These are phyloP conservation scores for Barnettozyma pratensis DNA, from an alignment of 805 yeast genomes.

Conservation along the genomic window DNA sequence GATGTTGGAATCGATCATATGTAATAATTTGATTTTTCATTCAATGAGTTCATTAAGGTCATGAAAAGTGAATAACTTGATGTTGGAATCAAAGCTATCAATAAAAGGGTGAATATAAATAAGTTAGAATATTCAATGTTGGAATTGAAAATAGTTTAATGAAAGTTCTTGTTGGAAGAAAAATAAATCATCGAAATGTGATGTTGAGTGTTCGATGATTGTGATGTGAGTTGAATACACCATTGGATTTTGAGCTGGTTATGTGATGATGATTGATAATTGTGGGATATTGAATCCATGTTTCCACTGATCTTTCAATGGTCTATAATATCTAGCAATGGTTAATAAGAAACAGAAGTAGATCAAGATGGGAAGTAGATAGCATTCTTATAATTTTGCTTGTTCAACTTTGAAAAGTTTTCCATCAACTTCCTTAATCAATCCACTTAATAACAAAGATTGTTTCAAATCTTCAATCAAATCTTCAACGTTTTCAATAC, in stretches of 20 bases:
- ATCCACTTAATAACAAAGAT: conserved; percentile 67
- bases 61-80: conserved; percentile 4
- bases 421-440: conserved; percentile 31
- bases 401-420: conserved; percentile 16
- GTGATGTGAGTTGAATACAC: no score
- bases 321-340: not conserved
- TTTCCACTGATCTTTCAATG: not conserved
- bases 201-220: no score
- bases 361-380: not conserved
- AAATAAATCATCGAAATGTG: not conserved
- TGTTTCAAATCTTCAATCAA: conserved; percentile 72
- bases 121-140: conserved; percentile 13
- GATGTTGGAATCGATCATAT: conserved; percentile 10
- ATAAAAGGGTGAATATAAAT: not conserved
- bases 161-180: conserved; percentile 10
- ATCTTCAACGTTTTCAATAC: conserved; percentile 81
- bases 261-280: not conserved
- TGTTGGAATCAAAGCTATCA: conserved; percentile 8
- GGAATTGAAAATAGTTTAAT: conserved; percentile 13
- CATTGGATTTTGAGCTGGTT: no score
- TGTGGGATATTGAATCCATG: not conserved
- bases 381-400: conserved; percentile 16
- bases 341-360: not conserved
- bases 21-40: not conserved
- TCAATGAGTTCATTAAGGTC: conserved; percentile 1